phyloP scores from a whole-genome alignment of 2,329 filamentous ascomycete species.

The Trichoderma arundinaceum region DNA sequence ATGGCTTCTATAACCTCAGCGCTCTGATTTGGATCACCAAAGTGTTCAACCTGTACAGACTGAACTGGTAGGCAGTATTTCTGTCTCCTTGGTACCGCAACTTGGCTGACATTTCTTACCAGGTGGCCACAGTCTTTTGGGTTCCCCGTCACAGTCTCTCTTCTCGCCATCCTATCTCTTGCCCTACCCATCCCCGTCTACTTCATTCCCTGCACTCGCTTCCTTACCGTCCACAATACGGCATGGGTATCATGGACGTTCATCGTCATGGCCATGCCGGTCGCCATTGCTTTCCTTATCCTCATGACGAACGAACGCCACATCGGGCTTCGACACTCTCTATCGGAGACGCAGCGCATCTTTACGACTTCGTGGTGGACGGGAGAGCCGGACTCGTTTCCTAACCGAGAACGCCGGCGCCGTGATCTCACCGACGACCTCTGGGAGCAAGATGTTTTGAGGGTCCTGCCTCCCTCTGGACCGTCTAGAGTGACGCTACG shows the following conservation, averaged over 20 bases:
- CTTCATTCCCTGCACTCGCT: conserved; percentile 57
- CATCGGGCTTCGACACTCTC: conserved; percentile 62
- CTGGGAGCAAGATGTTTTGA: conserved; percentile 48
- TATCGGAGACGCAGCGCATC: conserved; percentile 70
- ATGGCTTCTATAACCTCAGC: conserved; percentile 70
- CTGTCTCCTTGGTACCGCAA: too few relatives aligned
- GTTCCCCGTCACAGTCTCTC: conserved; percentile 66
- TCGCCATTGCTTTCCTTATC: conserved; percentile 68
- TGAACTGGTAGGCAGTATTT: conserved; percentile 60
- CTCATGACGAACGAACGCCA: conserved; percentile 69
- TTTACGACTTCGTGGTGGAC: conserved; percentile 72
- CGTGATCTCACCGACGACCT: conserved; percentile 46
- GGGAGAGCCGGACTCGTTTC: conserved; percentile 58
- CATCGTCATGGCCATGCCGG: conserved; percentile 71
- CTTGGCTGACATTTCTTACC: conserved; percentile 7
- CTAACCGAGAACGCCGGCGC: conserved; percentile 51
- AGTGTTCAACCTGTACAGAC: conserved; percentile 71
- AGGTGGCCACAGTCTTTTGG: conserved; percentile 68
- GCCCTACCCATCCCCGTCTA: conserved; percentile 66
- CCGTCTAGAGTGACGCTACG: conserved; percentile 50
- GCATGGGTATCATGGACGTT: conserved; percentile 74
- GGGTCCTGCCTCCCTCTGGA: conserved; percentile 37
- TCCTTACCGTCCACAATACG: conserved; percentile 66
- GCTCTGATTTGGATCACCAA: conserved; percentile 74
- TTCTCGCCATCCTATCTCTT: conserved; percentile 66